Evolutionary conservation across 2,329 filamentous ascomycete genomes (phyloP).

Genomic region (Calonectria multiphialidica): DNA sequence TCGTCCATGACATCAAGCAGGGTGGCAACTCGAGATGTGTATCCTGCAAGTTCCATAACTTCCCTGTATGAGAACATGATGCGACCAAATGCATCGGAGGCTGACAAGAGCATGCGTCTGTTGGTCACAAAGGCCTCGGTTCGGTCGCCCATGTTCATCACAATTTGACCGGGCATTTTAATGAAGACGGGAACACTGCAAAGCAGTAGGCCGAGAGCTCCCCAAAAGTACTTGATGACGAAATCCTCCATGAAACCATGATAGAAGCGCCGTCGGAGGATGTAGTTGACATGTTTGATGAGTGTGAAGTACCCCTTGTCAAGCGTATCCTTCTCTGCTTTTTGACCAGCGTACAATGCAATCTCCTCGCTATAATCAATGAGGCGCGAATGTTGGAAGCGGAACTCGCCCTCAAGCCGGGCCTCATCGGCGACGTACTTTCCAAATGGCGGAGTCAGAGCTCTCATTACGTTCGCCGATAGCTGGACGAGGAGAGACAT

Average conservation of each 20-base stretch:
- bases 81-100: conserved; percentile 94
- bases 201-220: conserved; percentile 88
- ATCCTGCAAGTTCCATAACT: conserved; percentile 94
- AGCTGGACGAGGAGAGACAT: conserved; percentile 96
- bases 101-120: conserved; percentile 88
- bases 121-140: conserved; percentile 92
- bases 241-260: conserved; percentile 99
- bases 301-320: conserved; percentile 99
- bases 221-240: conserved; percentile 99
- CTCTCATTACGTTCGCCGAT: conserved; percentile 92
- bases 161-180: conserved; percentile 81
- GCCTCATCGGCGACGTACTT: conserved; percentile 98
- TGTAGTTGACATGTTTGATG: conserved; percentile 99
- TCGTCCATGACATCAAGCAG: conserved; percentile 96
- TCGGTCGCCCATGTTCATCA: conserved; percentile 76
- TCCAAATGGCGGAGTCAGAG: conserved; percentile 94
- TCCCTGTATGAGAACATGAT: conserved; percentile 99
- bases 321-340: conserved; percentile 93
- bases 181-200: conserved; percentile 98
- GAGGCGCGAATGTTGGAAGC: conserved; percentile 92
- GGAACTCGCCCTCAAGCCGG: conserved; percentile 92
- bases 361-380: conserved; percentile 98
- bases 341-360: conserved; percentile 90
- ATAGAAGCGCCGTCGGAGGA: conserved; percentile 89
- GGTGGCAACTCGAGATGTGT: conserved; percentile 91